phyloP scores from a whole-genome alignment of 768 basidiomycete species.

The Melanogaster broomeanus region DNA sequence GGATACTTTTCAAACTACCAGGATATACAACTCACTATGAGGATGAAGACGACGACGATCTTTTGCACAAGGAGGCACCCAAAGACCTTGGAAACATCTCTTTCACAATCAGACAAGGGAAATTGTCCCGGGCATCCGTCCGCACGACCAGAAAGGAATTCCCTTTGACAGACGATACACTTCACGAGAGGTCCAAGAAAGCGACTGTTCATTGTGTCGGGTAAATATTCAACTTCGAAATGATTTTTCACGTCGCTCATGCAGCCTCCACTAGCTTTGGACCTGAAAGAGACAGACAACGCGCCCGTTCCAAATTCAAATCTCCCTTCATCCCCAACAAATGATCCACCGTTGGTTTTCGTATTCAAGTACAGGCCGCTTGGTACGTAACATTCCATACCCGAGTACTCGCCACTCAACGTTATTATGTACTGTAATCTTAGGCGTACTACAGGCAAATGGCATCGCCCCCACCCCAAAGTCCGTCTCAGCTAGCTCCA shows the following conservation, averaged over 20 bases:
- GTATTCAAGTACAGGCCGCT: slow-evolving; percentile 23
- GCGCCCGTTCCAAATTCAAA: fast-evolving
- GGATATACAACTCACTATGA: background rate
- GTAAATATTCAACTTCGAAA: slow-evolving; percentile 3
- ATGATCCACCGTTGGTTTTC: slow-evolving; percentile 11
- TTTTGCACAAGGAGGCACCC: slow-evolving; percentile 6
- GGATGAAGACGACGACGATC: slow-evolving; percentile 21
- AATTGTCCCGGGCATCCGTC: too few species aligned
- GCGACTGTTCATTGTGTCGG: slow-evolving; percentile 16
- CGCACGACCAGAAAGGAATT: fast-evolving
- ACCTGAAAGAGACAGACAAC: background rate
- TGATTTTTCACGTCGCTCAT: background rate
- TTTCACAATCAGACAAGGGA: slow-evolving; percentile 6
- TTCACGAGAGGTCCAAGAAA: slow-evolving; percentile 25
- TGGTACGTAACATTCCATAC: slow-evolving; percentile 2
- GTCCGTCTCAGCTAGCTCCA: background rate
- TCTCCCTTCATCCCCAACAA: background rate
- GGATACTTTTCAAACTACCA: background rate
- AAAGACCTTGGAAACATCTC: slow-evolving; percentile 17
- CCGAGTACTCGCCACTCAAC: background rate
- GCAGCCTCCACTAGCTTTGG: slow-evolving; percentile 12
- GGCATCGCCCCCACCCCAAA: slow-evolving; percentile 18
- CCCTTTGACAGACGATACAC: background rate
- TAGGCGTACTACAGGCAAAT: slow-evolving; percentile 20
- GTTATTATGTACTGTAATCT: background rate